phyloP scores from a whole-genome alignment of 768 basidiomycete species.

The Collybia mongolica region DNA sequence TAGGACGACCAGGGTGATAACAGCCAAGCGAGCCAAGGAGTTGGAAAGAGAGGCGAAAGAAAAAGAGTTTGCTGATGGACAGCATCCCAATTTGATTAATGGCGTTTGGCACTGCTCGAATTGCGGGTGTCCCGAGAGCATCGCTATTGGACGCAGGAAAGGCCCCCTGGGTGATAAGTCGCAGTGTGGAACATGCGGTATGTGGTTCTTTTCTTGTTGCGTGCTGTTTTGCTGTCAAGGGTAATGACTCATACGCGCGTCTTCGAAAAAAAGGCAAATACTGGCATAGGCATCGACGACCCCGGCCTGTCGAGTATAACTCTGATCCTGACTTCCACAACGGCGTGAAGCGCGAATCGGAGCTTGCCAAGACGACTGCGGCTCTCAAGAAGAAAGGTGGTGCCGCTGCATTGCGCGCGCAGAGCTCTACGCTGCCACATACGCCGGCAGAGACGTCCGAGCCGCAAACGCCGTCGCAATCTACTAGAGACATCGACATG shows the following conservation, averaged over 20 bases:
- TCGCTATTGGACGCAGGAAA: constrained; percentile 84
- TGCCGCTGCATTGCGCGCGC: constrained; percentile 47
- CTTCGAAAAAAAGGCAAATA: constrained; percentile 62
- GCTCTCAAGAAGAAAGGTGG: constrained; percentile 58
- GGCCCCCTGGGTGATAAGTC: constrained; percentile 89
- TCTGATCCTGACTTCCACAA: constrained; percentile 70
- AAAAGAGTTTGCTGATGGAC: constrained; percentile 78
- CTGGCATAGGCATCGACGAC: constrained; percentile 84
- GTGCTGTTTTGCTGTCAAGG: constrained; percentile 5
- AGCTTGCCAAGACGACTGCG: constrained; percentile 44
- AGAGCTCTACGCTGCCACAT: constrained; percentile 35
- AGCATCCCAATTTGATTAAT: constrained; percentile 78
- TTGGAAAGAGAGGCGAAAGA: constrained; percentile 82
- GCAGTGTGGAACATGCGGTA: constrained; percentile 92
- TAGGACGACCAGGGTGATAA: constrained; percentile 43
- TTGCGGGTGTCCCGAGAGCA: constrained; percentile 86
- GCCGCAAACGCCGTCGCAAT: constrained; percentile 51
- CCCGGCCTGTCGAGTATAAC: constrained; percentile 80
- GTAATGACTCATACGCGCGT: constrained; percentile 5
- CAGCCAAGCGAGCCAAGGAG: constrained; percentile 68
- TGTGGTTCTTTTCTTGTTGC: constrained; percentile 25
- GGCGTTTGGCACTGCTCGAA: constrained; percentile 96
- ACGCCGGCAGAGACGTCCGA: constrained; percentile 43
- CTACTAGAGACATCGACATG: constrained; percentile 30
- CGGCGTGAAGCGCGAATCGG: constrained; percentile 53